Base-by-base conservation (phyloP, 495 filamentous ascomycete genomes). In the Aspergillus carlsbadensis region DNA sequence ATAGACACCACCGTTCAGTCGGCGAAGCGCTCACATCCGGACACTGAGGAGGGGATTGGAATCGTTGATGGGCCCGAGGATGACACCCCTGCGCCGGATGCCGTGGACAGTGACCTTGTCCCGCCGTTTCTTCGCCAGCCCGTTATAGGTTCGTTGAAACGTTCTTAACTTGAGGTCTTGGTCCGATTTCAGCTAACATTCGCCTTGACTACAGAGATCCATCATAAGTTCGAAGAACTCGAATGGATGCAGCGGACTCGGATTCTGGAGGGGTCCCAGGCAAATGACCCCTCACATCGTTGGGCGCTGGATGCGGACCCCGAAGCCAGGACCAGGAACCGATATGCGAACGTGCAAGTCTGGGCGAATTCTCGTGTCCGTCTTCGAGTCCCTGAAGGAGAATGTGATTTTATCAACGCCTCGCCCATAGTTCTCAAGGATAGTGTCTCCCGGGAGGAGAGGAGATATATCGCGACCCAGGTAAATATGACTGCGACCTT, bases 371-470 rank as follows among this genome's bases (percentile, higher is more conserved):
- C 92, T 61, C 90, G 94, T 1, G 77, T 99, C 49, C 87, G 86
- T 64, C 83, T 99, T 20, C 81, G 81, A 33, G 94, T 98, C 2
- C 87, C 90, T 10, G 82, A 87, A 26, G 90, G 87, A 13, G 74
- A 86, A 53, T 84, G 85, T 60, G 90, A 97, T 70, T 99, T 98
- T 71, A 95, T 98, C 77, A 99, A 99, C 68, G 94, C 94, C 17
- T 96, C 91, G 7, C 91, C 92, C 17, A 95, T 99, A 42, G 64
- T 78, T 6, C 75, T 97, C 24, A 74, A 71, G 34, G 82, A 83
- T 53, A 80, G 83, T 7, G 71, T 75, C 10, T 79, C 82, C 14
- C 63, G 71, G 35, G 68, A 73, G 37, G 68, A 78, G 46, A 75
- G 78, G 53, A 80, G 70, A 41, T 90, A 86, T 64, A 90, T 90